A percentile compares a stretch with the other conserved stretches of the same genome.
Conservation (phyloP, 306 rosid genomes). For the Macrotyloma uniflorum region DNA sequence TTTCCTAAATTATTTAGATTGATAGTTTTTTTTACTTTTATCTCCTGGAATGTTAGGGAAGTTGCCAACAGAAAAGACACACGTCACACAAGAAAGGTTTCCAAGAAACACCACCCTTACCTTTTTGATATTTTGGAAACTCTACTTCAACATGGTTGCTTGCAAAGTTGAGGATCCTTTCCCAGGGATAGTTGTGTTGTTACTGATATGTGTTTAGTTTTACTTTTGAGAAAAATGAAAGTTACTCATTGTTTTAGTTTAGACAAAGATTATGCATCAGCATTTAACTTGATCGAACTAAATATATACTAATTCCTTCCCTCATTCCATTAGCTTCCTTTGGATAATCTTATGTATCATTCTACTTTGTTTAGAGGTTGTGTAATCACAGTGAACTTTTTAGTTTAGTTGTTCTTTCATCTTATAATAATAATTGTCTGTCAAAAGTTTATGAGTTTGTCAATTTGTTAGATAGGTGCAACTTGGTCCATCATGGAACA, state of each 20-base stretch:
- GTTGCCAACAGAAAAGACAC: slow-evolving; percentile 1
- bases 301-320: too few species aligned
- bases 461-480: neutral
- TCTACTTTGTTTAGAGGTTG: neutral
- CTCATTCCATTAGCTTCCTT: neutral
- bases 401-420: neutral
- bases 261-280: too few species aligned
- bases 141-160: too few species aligned
- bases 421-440: neutral
- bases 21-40: neutral
- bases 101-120: neutral
- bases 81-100: neutral
- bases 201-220: neutral
- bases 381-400: neutral
- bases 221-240: too few species aligned
- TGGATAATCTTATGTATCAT: neutral
- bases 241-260: too few species aligned
- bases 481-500: neutral
- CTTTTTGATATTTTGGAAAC: neutral
- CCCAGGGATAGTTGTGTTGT: neutral
- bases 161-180: too few species aligned
- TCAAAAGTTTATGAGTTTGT: neutral
- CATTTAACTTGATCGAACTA: too few species aligned
- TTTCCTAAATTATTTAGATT: neutral
- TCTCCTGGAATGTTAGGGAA: slow-evolving; percentile 7